Conservation (phyloP, 306 rosid species). For the Echinosophora koreensis region DNA sequence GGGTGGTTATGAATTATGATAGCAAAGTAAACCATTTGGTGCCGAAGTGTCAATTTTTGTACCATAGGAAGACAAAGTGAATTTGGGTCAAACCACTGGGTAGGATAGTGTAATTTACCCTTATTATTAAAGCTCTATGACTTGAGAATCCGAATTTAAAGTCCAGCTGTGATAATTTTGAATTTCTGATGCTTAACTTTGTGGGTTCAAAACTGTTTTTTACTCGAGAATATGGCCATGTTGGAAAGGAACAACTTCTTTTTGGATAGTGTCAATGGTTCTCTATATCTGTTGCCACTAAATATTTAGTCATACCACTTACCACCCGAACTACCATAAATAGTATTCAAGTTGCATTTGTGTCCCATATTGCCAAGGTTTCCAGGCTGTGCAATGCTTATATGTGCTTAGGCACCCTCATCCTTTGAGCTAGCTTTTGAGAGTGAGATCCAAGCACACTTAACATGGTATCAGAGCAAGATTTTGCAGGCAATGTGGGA, state of each 20-base stretch:
- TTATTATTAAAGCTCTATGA: neutral
- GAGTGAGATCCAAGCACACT: too few species aligned
- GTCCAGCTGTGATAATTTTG: neutral
- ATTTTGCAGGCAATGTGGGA: too few species aligned
- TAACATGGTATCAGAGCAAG: too few species aligned
- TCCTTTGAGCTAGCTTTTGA: too few species aligned
- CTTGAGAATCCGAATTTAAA: slow-evolving; percentile 6
- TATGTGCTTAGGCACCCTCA: too few species aligned
- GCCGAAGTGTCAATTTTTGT: too few species aligned
- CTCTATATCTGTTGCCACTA: neutral
- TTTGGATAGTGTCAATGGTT: neutral
- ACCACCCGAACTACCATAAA: neutral
- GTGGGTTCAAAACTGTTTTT: neutral
- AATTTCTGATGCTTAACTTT: neutral
- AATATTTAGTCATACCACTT: slow-evolving; percentile 1
- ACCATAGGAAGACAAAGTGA: neutral
- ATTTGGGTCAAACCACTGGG: neutral
- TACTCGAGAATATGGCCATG: neutral
- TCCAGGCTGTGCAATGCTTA: too few species aligned
- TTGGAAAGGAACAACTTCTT: neutral
- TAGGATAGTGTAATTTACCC: slow-evolving; percentile 4
- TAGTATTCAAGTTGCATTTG: too few species aligned
- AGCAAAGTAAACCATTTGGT: neutral
- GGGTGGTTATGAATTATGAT: neutral
- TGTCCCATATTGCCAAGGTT: too few species aligned